These are phyloP conservation scores for Blastobotrys americana DNA, from an alignment of 805 yeast species.

Conservation along the genomic window DNA sequence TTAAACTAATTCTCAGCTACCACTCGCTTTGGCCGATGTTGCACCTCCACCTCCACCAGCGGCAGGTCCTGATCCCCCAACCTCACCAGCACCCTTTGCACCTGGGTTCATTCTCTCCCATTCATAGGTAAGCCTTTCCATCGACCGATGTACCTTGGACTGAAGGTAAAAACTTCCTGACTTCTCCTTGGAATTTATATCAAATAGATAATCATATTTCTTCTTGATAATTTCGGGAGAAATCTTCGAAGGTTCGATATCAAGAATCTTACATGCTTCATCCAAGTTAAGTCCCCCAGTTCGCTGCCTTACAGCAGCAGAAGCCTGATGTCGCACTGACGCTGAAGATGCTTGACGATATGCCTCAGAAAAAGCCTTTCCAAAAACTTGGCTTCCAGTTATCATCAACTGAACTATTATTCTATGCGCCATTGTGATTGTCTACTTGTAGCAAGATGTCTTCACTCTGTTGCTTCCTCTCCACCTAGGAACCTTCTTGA, in stretches of 20 bases:
- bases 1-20: not conserved
- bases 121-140: constrained; percentile 82
- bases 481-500: too few relatives aligned
- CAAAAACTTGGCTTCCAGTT: constrained; percentile 94
- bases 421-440: constrained; percentile 77
- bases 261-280: constrained; percentile 87
- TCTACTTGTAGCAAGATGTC: too few relatives aligned
- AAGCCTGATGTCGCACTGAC: constrained; percentile 59
- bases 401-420: constrained; percentile 79
- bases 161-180: constrained; percentile 95
- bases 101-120: constrained; percentile 33
- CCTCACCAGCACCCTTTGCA: constrained; percentile 5
- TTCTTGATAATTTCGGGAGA: constrained; percentile 49
- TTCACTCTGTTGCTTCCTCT: too few relatives aligned
- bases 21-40: not conserved
- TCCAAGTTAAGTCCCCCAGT: constrained; percentile 77
- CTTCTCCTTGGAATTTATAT: constrained; percentile 84
- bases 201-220: constrained; percentile 76
- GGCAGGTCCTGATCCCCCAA: constrained; percentile 2
- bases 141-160: constrained; percentile 87
- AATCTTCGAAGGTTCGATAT: constrained; percentile 53
- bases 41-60: not conserved
- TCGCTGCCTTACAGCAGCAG: constrained; percentile 37
- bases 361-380: constrained; percentile 94
- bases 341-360: constrained; percentile 93